Evolutionary conservation across 2,329 filamentous ascomycete species (phyloP).

Genomic region (Sarocladiaceae sp.): DNA sequence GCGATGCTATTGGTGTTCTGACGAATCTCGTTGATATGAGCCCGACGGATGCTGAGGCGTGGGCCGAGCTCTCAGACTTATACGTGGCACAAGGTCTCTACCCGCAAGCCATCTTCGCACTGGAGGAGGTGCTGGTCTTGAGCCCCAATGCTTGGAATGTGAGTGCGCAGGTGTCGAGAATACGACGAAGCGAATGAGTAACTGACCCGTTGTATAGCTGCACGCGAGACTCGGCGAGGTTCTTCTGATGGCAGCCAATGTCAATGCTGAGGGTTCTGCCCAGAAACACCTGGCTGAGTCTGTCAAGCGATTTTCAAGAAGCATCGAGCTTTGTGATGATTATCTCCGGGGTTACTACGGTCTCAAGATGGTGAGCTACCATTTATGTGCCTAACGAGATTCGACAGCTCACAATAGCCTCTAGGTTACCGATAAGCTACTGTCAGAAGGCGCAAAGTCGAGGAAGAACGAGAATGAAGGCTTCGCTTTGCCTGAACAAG

Average conservation of each 20-base stretch:
- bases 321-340: constrained; percentile 88
- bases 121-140: constrained; percentile 86
- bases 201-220: constrained; percentile 49
- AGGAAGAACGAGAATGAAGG: constrained; percentile 45
- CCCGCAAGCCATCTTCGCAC: constrained; percentile 77
- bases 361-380: constrained; percentile 64
- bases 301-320: constrained; percentile 80
- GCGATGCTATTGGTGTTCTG: constrained; percentile 72
- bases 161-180: constrained; percentile 27
- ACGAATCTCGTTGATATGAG: constrained; percentile 74
- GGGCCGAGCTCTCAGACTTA: constrained; percentile 85
- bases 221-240: constrained; percentile 86
- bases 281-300: constrained; percentile 63
- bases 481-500: constrained; percentile 49
- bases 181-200: not conserved
- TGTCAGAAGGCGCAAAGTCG: constrained; percentile 35
- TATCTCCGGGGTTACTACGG: constrained; percentile 93
- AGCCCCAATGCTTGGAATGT: constrained; percentile 95
- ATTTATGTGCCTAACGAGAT: not conserved
- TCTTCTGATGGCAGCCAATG: constrained; percentile 63
- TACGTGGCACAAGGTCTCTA: constrained; percentile 78
- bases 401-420: constrained; percentile 8
- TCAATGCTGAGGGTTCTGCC: constrained; percentile 33
- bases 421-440: constrained; percentile 46
- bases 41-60: constrained; percentile 88